Percentiles rank a stretch among this genome's conserved stretches.
Evolutionary conservation across 257 asterid species (phyloP).

Genomic region (Plantago ovata): DNA sequence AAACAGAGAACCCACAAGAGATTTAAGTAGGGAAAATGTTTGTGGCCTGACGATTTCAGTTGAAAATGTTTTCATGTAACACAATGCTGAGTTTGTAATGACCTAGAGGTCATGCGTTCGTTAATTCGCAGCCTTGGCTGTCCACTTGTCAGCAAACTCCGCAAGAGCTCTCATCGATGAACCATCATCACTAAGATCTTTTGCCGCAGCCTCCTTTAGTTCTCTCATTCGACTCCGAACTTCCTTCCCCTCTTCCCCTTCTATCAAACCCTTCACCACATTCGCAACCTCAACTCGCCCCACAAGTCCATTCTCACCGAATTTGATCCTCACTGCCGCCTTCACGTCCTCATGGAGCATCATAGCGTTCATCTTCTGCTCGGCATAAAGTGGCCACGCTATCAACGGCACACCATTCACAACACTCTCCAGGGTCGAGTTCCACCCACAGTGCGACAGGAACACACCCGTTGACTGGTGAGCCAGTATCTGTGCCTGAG

Average conservation of each 20-base stretch:
- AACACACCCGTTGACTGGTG: constrained; percentile 42
- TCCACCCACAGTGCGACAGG: constrained; percentile 72
- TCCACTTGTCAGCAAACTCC: constrained; percentile 33
- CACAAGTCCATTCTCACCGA: constrained; percentile 36
- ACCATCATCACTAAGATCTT: constrained; percentile 30
- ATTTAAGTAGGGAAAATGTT: too few relatives aligned
- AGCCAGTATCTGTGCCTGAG: constrained; percentile 40
- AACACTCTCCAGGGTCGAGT: constrained; percentile 51
- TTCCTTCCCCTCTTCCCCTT: constrained; percentile 63
- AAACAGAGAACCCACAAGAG: too few relatives aligned
- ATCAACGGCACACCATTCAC: constrained; percentile 62
- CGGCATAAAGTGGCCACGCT: constrained; percentile 84
- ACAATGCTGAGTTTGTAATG: too few relatives aligned
- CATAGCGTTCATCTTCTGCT: constrained; percentile 69
- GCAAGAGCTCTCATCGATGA: constrained; percentile 24
- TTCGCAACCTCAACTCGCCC: constrained; percentile 41
- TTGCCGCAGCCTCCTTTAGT: constrained; percentile 48
- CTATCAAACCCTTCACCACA: constrained; percentile 45
- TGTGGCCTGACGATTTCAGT: too few relatives aligned
- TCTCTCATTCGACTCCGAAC: constrained; percentile 47
- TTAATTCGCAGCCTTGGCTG: too few relatives aligned
- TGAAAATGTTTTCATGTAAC: too few relatives aligned
- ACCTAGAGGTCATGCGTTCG: too few relatives aligned
- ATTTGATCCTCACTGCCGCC: constrained; percentile 46
- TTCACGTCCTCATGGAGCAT: constrained; percentile 39